Percentiles rank a stretch among this genome's conserved stretches.
phyloP scores from a whole-genome alignment of 352 stramenopile genomes.

The Proteromonas lacertae region DNA sequence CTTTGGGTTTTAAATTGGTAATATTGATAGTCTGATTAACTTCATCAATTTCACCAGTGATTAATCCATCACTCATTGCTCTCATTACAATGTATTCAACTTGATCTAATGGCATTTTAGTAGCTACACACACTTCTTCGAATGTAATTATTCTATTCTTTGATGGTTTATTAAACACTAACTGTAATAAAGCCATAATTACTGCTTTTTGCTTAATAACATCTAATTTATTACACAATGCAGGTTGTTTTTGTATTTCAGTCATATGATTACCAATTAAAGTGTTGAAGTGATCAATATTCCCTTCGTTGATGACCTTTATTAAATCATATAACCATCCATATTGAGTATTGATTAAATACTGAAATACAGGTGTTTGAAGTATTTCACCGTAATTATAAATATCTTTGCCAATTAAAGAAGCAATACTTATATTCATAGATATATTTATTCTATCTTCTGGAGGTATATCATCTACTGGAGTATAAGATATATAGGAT shows the following conservation, averaged over 20 bases:
- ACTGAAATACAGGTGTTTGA: conserved; percentile 53
- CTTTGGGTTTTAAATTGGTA: conserved; percentile 62
- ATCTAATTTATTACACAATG: conserved; percentile 50
- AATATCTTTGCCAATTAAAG: conserved; percentile 70
- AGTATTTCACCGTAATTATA: conserved; percentile 94
- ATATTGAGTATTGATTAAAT: conserved; percentile 45
- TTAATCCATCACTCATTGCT: conserved; percentile 66
- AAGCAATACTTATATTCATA: conserved; percentile 66
- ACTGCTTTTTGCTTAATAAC: conserved; percentile 91
- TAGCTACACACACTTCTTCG: conserved; percentile 50
- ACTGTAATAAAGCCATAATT: conserved; percentile 72
- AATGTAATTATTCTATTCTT: conserved; percentile 67
- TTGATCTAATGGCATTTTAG: conserved; percentile 33
- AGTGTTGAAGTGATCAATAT: conserved; percentile 67
- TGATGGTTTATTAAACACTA: conserved; percentile 69
- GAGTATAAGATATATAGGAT: conserved; percentile 73
- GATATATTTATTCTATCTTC: conserved; percentile 20
- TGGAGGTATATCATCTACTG: conserved; percentile 22
- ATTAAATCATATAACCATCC: conserved; percentile 70
- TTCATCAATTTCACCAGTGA: conserved; percentile 51
- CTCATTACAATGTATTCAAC: conserved; percentile 96
- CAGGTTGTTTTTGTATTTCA: conserved; percentile 23
- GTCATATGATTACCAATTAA: conserved; percentile 32
- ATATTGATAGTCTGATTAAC: conserved; percentile 59
- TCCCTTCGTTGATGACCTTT: conserved; percentile 56